Percentiles rank a stretch among this genome's conserved stretches.
Evolutionary conservation across 257 asterid species (phyloP).

Genomic region (Anisodus tanguticus): DNA sequence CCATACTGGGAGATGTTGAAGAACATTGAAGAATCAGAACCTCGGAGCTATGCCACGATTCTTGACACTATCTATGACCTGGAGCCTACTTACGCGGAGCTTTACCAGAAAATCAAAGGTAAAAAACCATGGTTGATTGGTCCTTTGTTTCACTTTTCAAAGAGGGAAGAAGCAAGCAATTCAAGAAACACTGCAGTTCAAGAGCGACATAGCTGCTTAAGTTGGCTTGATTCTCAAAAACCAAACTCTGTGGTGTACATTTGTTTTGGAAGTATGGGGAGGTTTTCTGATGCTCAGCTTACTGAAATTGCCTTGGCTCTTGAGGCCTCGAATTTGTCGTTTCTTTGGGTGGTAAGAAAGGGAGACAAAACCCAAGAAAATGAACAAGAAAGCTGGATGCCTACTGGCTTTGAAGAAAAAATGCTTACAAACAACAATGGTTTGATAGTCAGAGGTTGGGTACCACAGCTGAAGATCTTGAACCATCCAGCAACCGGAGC

Average conservation of each 20-base stretch:
- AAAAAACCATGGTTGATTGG: slow-evolving; percentile 34
- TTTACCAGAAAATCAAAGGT: slow-evolving; percentile 30
- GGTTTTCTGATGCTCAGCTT: slow-evolving; percentile 34
- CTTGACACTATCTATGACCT: slow-evolving; percentile 34
- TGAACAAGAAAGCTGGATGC: slow-evolving; percentile 32
- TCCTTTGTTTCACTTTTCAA: slow-evolving; percentile 40
- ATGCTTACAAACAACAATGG: slow-evolving; percentile 28
- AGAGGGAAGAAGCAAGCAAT: background rate
- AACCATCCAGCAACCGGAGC: slow-evolving; percentile 37
- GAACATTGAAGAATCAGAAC: slow-evolving; percentile 25
- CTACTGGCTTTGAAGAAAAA: slow-evolving; percentile 35
- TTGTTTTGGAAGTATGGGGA: slow-evolving; percentile 39
- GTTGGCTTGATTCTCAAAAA: slow-evolving; percentile 35
- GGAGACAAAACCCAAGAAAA: background rate
- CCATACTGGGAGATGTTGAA: background rate
- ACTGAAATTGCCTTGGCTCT: slow-evolving; percentile 34
- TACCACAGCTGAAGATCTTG: slow-evolving; percentile 37
- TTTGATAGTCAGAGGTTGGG: slow-evolving; percentile 40
- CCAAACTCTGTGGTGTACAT: slow-evolving; percentile 29
- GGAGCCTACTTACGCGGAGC: slow-evolving; percentile 39
- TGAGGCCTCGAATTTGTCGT: slow-evolving; percentile 27
- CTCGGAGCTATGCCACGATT: slow-evolving; percentile 33
- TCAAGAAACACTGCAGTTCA: background rate
- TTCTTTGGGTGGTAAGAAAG: slow-evolving; percentile 38
- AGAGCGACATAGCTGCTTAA: slow-evolving; percentile 19